phyloP scores from a whole-genome alignment of 352 stramenopile genomes.

The Phytophthora ramorum region DNA sequence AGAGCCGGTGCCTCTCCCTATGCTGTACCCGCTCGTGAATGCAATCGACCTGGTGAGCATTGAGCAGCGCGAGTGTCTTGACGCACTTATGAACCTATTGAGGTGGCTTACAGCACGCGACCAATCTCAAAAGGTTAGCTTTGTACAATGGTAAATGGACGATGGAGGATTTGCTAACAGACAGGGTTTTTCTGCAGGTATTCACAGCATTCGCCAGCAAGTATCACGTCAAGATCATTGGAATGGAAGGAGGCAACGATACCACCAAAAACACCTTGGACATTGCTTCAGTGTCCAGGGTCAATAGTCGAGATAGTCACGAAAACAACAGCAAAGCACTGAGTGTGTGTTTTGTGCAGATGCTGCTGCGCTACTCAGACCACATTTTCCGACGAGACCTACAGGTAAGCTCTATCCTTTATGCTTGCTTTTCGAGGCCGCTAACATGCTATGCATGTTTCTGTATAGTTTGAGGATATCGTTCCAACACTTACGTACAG shows the following conservation, averaged over 20 bases:
- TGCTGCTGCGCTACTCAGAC: conserved; percentile 60
- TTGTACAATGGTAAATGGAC: not conserved
- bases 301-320: conserved; percentile 2
- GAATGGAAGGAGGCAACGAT: conserved; percentile 27
- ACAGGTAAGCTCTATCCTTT: conserved; percentile 31
- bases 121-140: conserved; percentile 48
- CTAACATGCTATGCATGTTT: conserved; percentile 1
- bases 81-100: conserved; percentile 67
- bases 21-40: conserved; percentile 77
- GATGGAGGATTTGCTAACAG: conserved; percentile 4
- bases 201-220: conserved; percentile 46
- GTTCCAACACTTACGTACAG: conserved; percentile 49
- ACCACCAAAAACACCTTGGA: not conserved
- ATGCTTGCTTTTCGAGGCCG: not conserved
- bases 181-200: conserved; percentile 31
- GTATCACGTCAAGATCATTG: conserved; percentile 54
- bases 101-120: conserved; percentile 49
- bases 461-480: conserved; percentile 23
- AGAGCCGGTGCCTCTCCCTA: conserved; percentile 37
- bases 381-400: conserved; percentile 77
- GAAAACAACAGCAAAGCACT: conserved; percentile 26
- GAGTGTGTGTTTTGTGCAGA: conserved; percentile 67
- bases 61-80: conserved; percentile 77
- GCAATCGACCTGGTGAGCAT: conserved; percentile 72
- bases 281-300: not conserved